Percentiles rank a stretch among this genome's conserved stretches.
These are phyloP conservation scores for Pyrenochaeta sp. DNA, from an alignment of 2,329 filamentous ascomycete genomes.

Conservation along the genomic window DNA sequence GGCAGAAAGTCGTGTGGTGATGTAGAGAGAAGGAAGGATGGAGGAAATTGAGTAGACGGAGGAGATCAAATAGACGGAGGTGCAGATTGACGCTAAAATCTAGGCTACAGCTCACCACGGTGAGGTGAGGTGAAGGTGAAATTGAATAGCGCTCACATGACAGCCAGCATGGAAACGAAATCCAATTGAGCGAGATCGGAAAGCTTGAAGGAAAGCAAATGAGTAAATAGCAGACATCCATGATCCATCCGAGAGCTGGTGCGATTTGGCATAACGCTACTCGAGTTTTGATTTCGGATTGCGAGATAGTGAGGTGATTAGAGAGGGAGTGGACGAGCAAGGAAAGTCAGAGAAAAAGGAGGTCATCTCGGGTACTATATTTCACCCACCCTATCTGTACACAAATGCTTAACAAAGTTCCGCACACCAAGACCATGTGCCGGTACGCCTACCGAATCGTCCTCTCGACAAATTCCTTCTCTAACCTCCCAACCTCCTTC, in stretches of 20 bases:
- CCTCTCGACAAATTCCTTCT: slow-evolving; percentile 87
- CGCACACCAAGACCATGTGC: not conserved
- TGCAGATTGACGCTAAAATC: too few relatives aligned
- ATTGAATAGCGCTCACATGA: too few relatives aligned
- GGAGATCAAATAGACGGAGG: too few relatives aligned
- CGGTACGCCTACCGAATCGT: slow-evolving; percentile 61
- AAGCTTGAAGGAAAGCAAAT: too few relatives aligned
- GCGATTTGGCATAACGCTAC: too few relatives aligned
- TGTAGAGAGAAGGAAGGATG: not conserved
- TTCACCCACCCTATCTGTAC: slow-evolving; percentile 32
- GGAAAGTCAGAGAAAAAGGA: slow-evolving; percentile 1
- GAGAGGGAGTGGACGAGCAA: not conserved
- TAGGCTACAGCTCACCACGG: too few relatives aligned
- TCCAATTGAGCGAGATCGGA: too few relatives aligned
- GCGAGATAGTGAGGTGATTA: not conserved
- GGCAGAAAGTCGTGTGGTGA: not conserved
- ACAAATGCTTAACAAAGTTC: slow-evolving; percentile 12
- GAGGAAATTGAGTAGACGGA: too few relatives aligned
- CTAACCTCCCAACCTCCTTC: slow-evolving; percentile 83
- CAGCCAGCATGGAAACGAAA: too few relatives aligned
- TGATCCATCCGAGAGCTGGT: too few relatives aligned
- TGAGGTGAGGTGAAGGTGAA: too few relatives aligned
- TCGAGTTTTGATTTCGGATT: not conserved
- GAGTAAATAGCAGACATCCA: too few relatives aligned
- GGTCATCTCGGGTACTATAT: slow-evolving; percentile 11